phyloP scores from a whole-genome alignment of 1,139 yeast species.

The Yamadazyma conglobata region DNA sequence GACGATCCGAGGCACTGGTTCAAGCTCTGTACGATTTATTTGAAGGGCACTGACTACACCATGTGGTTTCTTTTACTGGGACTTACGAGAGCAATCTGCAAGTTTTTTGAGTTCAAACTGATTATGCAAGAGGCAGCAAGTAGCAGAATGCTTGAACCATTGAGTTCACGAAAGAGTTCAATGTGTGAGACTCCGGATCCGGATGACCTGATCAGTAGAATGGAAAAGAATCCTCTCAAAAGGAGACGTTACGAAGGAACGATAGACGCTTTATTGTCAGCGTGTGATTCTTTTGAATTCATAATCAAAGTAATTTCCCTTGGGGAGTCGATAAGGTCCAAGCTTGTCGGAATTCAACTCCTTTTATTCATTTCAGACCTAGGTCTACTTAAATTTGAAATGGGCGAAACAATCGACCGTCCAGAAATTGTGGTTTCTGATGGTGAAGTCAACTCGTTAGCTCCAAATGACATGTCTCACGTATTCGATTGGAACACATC shows the following conservation, averaged over 20 bases:
- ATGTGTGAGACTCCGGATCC: too few species aligned
- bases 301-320: not conserved
- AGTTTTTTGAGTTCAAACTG: constrained; percentile 5
- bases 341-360: constrained; percentile 1
- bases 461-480: too few species aligned
- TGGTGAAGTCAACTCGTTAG: too few species aligned
- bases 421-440: too few species aligned
- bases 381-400: too few species aligned
- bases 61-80: constrained; percentile 14
- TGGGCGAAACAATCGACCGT: too few species aligned
- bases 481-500: constrained; percentile 1
- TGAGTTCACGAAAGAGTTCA: not conserved
- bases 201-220: not conserved
- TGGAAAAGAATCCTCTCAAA: not conserved
- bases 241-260: constrained; percentile 1
- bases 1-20: constrained; percentile 5
- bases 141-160: not conserved
- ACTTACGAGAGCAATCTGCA: constrained; percentile 7
- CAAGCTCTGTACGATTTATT: constrained; percentile 11
- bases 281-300: constrained; percentile 1
- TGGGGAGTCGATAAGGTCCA: not conserved
- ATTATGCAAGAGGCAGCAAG: not conserved
- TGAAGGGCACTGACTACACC: constrained; percentile 7
- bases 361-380: constrained; percentile 1
- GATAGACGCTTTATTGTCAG: not conserved